A percentile compares a stretch with the other conserved stretches of the same genome.
Conservation (phyloP, 768 basidiomycete genomes). For the Pulveroboletus sp. region DNA sequence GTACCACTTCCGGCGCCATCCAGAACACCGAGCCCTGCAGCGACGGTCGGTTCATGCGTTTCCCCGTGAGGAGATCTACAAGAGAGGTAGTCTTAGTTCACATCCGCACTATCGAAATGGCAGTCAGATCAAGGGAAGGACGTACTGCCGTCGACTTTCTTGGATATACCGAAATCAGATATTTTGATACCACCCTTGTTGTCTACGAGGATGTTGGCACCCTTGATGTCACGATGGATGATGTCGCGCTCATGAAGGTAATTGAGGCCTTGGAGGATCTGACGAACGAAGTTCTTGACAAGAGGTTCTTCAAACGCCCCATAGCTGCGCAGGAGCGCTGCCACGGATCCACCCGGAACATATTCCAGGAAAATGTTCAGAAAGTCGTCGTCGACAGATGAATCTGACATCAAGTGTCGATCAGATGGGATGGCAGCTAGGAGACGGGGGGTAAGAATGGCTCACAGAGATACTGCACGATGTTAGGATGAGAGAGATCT, state of each 20-base stretch:
- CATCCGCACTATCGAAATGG: neutral
- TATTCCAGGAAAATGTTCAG: constrained; percentile 98
- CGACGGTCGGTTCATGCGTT: constrained; percentile 82
- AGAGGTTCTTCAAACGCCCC: constrained; percentile 93
- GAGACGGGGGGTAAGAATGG: constrained; percentile 10
- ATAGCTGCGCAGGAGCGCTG: constrained; percentile 82
- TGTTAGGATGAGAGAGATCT: constrained; percentile 90
- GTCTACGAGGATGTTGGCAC: constrained; percentile 96
- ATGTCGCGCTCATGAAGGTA: constrained; percentile 93
- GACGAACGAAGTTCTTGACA: constrained; percentile 88
- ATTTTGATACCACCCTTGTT: constrained; percentile 98
- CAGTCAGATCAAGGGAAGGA: constrained; percentile 11
- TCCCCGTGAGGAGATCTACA: constrained; percentile 46
- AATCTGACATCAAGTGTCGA: constrained; percentile 51
- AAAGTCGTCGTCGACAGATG: constrained; percentile 83
- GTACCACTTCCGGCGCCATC: constrained; percentile 99
- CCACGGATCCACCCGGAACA: constrained; percentile 92
- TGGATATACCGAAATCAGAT: constrained; percentile 94
- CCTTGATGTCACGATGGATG: constrained; percentile 98
- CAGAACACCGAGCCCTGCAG: constrained; percentile 98
- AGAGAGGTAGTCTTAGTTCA: neutral
- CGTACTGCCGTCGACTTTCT: constrained; percentile 95
- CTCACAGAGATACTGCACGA: constrained; percentile 96
- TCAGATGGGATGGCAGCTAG: neutral
- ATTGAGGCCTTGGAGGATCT: constrained; percentile 82